A percentile compares a stretch with the other conserved stretches of the same genome.
Evolutionary conservation across 164 flowering plant species (phyloP).

Genomic region (Vitis labrusca): DNA sequence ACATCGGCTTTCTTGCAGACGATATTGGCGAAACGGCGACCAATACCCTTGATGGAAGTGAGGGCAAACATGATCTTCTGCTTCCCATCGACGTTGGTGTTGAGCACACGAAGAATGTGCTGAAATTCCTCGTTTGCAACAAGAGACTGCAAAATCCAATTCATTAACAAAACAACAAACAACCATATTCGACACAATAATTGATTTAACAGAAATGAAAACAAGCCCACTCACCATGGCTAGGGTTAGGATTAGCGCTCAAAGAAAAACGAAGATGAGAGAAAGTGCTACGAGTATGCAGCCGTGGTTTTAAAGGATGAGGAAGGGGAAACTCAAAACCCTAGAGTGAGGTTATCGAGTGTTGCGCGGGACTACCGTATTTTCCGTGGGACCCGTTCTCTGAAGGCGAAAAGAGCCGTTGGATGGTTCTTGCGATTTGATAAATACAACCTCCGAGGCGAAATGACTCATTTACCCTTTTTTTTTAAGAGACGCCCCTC

Average conservation of each 20-base stretch:
- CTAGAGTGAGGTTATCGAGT: background rate
- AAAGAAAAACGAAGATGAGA: background rate
- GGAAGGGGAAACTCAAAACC: constrained; percentile 3
- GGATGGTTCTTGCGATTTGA: too few relatives aligned
- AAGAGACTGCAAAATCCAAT: constrained; percentile 29
- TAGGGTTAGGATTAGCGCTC: background rate
- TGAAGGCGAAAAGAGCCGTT: too few relatives aligned
- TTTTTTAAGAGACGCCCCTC: too few relatives aligned
- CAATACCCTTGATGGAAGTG: constrained; percentile 59
- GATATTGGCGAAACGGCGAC: constrained; percentile 52
- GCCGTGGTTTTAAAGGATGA: background rate
- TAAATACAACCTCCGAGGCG: too few relatives aligned
- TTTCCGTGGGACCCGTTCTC: too few relatives aligned
- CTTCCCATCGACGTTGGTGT: constrained; percentile 63
- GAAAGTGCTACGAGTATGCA: background rate
- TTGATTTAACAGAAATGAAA: background rate
- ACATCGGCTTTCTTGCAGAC: constrained; percentile 63
- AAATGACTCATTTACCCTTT: too few relatives aligned
- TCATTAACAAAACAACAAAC: background rate
- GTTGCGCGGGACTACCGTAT: too few relatives aligned
- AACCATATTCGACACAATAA: too few relatives aligned
- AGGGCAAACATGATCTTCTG: constrained; percentile 63
- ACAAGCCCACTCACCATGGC: constrained; percentile 10
- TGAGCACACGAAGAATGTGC: constrained; percentile 58
- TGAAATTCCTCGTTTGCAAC: constrained; percentile 56